Conservation (phyloP, 371 early-diverging fungal species). For the Mucor mucedo region DNA sequence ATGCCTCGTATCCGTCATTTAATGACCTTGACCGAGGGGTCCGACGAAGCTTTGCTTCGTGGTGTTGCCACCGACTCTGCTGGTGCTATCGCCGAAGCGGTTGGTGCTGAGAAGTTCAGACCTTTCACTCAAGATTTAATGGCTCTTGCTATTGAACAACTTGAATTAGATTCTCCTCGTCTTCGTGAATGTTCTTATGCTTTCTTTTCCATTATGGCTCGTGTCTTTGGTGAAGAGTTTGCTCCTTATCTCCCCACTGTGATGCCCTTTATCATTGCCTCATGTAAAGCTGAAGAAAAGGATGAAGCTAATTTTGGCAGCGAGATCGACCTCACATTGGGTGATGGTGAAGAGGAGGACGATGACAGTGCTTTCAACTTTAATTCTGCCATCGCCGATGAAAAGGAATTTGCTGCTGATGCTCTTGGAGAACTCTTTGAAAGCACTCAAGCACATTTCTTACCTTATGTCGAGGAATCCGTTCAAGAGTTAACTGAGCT, state of each 20-base stretch:
- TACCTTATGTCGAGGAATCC: slow-evolving; percentile 83
- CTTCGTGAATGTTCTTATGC: slow-evolving; percentile 86
- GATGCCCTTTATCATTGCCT: slow-evolving; percentile 75
- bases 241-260: slow-evolving; percentile 75
- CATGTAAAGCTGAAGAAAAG: slow-evolving; percentile 77
- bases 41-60: slow-evolving; percentile 77
- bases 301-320: slow-evolving; percentile 50
- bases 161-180: slow-evolving; percentile 71
- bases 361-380: slow-evolving; percentile 64
- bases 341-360: slow-evolving; percentile 58
- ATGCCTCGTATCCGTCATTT: slow-evolving; percentile 71
- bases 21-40: slow-evolving; percentile 71
- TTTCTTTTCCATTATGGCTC: slow-evolving; percentile 84
- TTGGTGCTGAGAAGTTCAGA: slow-evolving; percentile 81
- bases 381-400: slow-evolving; percentile 86
- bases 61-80: slow-evolving; percentile 89
- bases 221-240: slow-evolving; percentile 85
- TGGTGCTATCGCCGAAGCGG: slow-evolving; percentile 86
- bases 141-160: slow-evolving; percentile 79
- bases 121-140: slow-evolving; percentile 78
- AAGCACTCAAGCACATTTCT: slow-evolving; percentile 72
- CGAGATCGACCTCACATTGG: slow-evolving; percentile 51
- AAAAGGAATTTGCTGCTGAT: slow-evolving; percentile 91
- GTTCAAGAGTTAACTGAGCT: slow-evolving; percentile 69
- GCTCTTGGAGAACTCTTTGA: slow-evolving; percentile 87